A percentile compares a stretch with the other conserved stretches of the same genome.
These are phyloP conservation scores for Litsea cubeba DNA, from an alignment of 164 flowering plant species.

Conservation along the genomic window DNA sequence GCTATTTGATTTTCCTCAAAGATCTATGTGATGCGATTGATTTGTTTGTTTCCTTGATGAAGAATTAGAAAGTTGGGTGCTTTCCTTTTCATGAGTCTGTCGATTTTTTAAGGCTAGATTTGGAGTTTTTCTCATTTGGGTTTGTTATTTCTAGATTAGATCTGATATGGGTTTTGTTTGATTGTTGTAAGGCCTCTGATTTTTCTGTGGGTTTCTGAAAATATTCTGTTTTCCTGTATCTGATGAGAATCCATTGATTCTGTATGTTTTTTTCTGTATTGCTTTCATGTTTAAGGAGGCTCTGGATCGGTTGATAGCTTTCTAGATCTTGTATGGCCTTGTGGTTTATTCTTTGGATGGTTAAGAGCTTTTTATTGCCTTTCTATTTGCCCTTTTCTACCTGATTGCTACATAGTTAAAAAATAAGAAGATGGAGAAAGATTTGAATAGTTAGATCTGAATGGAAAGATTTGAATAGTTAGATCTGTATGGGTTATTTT, in stretches of 20 bases:
- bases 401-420: too few species aligned
- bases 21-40: not conserved
- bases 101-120: not conserved
- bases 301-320: not conserved
- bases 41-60: not conserved
- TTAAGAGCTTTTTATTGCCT: too few species aligned
- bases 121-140: not conserved
- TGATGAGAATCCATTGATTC: not conserved
- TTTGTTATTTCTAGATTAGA: not conserved
- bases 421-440: too few species aligned
- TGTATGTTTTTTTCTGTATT: not conserved
- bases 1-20: not conserved
- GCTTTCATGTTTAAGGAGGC: not conserved
- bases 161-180: not conserved
- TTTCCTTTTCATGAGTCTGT: not conserved
- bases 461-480: too few species aligned
- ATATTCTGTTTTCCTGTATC: not conserved
- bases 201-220: not conserved
- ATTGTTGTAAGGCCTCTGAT: not conserved
- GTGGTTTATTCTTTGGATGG: too few species aligned
- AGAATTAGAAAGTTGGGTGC: not conserved
- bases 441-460: too few species aligned
- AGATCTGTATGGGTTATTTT: too few species aligned
- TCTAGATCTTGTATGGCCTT: too few species aligned
- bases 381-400: too few species aligned